Conservation (phyloP, 495 filamentous ascomycete species). For the Hypoxylon crocopeplum region DNA sequence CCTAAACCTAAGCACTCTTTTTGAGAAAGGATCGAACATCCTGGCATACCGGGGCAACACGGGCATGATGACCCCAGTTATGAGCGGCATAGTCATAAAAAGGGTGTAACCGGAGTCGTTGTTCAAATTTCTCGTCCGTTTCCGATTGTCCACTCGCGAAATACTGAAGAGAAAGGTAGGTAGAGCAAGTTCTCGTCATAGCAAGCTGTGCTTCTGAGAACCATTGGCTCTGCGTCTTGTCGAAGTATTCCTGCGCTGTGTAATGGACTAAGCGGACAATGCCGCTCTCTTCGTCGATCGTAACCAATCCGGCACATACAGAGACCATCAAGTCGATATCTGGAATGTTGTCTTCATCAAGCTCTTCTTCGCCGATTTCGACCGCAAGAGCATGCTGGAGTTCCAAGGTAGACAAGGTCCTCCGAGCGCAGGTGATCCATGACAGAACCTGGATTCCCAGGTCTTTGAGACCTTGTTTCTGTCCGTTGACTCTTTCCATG, state of each 20-base stretch:
- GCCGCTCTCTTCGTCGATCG: slow-evolving; percentile 44
- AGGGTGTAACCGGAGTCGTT: slow-evolving; percentile 33
- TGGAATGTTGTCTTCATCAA: slow-evolving; percentile 51
- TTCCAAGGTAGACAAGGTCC: slow-evolving; percentile 51
- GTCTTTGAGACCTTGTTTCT: slow-evolving; percentile 34
- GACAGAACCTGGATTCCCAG: slow-evolving; percentile 48
- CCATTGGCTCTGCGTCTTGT: slow-evolving; percentile 38
- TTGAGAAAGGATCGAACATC: slow-evolving; percentile 23
- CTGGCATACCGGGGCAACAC: slow-evolving; percentile 19
- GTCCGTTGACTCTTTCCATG: slow-evolving; percentile 53
- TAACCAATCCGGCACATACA: slow-evolving; percentile 61
- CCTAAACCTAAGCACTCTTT: slow-evolving; percentile 22
- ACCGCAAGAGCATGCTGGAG: slow-evolving; percentile 58
- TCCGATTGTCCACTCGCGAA: slow-evolving; percentile 43
- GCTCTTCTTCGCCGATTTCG: slow-evolving; percentile 24
- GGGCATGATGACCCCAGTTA: slow-evolving; percentile 55
- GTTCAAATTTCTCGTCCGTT: slow-evolving; percentile 38
- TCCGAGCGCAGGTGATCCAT: slow-evolving; percentile 54
- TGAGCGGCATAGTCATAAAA: slow-evolving; percentile 50
- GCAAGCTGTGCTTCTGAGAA: slow-evolving; percentile 43
- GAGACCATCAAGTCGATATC: slow-evolving; percentile 49
- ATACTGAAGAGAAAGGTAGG: slow-evolving; percentile 50
- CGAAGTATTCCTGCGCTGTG: slow-evolving; percentile 36
- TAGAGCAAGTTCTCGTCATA: slow-evolving; percentile 50
- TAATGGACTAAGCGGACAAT: background rate